Evolutionary conservation across 2,329 filamentous ascomycete genomes (phyloP), one percentile per base, ranked within the genome.

Genomic region (Aureobasidium leucospermi): DNA sequence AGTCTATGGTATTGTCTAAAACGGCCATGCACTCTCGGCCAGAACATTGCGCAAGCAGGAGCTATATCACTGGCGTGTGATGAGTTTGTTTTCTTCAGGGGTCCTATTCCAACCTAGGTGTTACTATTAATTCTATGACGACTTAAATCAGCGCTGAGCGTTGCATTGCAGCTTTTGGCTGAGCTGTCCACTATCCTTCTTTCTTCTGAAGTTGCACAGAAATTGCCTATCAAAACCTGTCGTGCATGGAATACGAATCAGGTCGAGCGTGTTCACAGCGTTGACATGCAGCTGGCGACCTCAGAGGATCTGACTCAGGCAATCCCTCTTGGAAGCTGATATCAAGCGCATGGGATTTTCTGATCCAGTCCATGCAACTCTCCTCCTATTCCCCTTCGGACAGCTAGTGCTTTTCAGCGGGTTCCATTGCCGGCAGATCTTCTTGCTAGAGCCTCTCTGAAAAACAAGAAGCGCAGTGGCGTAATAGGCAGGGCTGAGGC

Each of bases 1-100:
- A 65, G 85, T 93, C 39, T 93, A 92, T 71, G 84, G 86, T 45
- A 91, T 93, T 74, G 87, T 90, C 39, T 90, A 59, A 64, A 7
- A n/a, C 19, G 48, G n/a, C 36, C 23, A 41, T 52, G 48, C 36
- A 7, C 3, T 9, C 32, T 52, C 23, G 15, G 19, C 36, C 36
- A 29, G 51, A 32, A 13, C 38, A 23, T 15, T 38, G 38, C 15
- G 7, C 15, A 55, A 42, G 9, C 51, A 55, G n/a, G 28, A 34
- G 4, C n/a, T 23, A n/a, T 11, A 43, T 15, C 10, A 13, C 9
- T 23, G 38, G 29, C 29, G n/a, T 31, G 15, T 42, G 9, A 29
- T 23, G 11, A 10, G 8, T 19, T 55, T 43, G 6, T 43, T 42
- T 52, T 55, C 15, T 34, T 19, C 28, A 15, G 16, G 39, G 38